These are phyloP conservation scores for Ceratobasidium theobromae DNA, from an alignment of 1,284 basidiomycete genomes.

Conservation along the genomic window DNA sequence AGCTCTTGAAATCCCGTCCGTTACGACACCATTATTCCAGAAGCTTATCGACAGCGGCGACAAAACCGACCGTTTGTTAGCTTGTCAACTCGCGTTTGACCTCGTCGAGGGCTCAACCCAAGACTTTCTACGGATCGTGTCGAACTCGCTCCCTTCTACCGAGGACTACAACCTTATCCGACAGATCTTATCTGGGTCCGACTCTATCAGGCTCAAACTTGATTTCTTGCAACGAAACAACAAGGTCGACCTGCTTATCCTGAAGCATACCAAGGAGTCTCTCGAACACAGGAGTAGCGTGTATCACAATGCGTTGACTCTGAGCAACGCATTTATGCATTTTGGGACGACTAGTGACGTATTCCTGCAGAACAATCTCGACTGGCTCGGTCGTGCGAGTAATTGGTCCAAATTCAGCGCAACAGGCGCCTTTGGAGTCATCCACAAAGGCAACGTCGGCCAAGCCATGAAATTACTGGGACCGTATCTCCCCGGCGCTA, in stretches of 20 bases:
- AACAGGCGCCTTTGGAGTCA: slow-evolving; percentile 91
- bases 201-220: slow-evolving; percentile 86
- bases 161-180: slow-evolving; percentile 72
- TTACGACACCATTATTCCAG: slow-evolving; percentile 70
- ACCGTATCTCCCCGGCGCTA: slow-evolving; percentile 87
- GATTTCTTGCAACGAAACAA: slow-evolving; percentile 95
- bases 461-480: slow-evolving; percentile 89
- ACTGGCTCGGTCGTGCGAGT: slow-evolving; percentile 89
- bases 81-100: slow-evolving; percentile 94
- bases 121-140: slow-evolving; percentile 68
- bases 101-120: slow-evolving; percentile 89
- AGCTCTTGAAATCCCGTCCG: slow-evolving; percentile 73
- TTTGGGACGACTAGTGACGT: slow-evolving; percentile 91
- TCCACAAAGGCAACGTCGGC: slow-evolving; percentile 93
- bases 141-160: slow-evolving; percentile 19
- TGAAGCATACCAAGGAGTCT: slow-evolving; percentile 90
- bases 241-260: slow-evolving; percentile 84
- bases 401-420: slow-evolving; percentile 99
- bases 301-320: slow-evolving; percentile 91
- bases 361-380: slow-evolving; percentile 91
- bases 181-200: slow-evolving; percentile 82
- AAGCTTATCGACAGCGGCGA: slow-evolving; percentile 56
- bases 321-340: slow-evolving; percentile 96
- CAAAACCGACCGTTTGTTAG: slow-evolving; percentile 69
- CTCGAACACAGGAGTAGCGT: slow-evolving; percentile 94